Conservation (phyloP, 2,329 filamentous ascomycete species). For the Cladosporium sp. region DNA sequence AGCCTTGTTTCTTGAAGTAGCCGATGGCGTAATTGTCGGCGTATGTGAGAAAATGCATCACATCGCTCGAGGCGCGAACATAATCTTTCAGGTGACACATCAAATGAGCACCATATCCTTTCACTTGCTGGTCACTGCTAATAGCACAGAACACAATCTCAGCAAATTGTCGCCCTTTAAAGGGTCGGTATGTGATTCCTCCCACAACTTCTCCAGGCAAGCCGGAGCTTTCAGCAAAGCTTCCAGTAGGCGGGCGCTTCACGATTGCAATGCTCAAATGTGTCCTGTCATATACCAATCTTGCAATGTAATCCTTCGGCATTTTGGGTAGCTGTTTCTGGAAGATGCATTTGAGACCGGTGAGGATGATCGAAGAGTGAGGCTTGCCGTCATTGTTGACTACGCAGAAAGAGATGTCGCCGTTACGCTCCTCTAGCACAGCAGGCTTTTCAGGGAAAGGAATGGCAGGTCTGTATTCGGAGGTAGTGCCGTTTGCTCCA, state of each 20-base stretch:
- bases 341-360: slow-evolving; percentile 94
- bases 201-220: slow-evolving; percentile 44
- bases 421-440: slow-evolving; percentile 85
- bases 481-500: slow-evolving; percentile 11
- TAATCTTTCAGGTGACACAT: slow-evolving; percentile 99
- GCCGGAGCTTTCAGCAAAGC: slow-evolving; percentile 22
- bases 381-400: slow-evolving; percentile 91
- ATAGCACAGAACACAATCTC: slow-evolving; percentile 99
- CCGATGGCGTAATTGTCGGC: slow-evolving; percentile 98
- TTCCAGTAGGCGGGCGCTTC: slow-evolving; percentile 68
- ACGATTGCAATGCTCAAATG: slow-evolving; percentile 96
- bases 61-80: slow-evolving; percentile 89
- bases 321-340: slow-evolving; percentile 98
- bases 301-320: slow-evolving; percentile 98
- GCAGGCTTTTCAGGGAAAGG: slow-evolving; percentile 92
- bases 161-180: slow-evolving; percentile 85
- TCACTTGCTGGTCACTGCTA: slow-evolving; percentile 95
- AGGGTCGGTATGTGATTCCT: slow-evolving; percentile 93
- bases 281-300: slow-evolving; percentile 92
- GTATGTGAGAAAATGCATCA: slow-evolving; percentile 98
- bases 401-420: slow-evolving; percentile 93
- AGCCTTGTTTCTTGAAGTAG: slow-evolving; percentile 98
- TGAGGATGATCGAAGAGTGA: slow-evolving; percentile 88
- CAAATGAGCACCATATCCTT: slow-evolving; percentile 93
- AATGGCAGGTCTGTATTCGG: slow-evolving; percentile 48